Percentiles rank a stretch among this genome's conserved stretches.
Evolutionary conservation across 257 asterid genomes (phyloP).

Genomic region (Capsicum chinense): DNA sequence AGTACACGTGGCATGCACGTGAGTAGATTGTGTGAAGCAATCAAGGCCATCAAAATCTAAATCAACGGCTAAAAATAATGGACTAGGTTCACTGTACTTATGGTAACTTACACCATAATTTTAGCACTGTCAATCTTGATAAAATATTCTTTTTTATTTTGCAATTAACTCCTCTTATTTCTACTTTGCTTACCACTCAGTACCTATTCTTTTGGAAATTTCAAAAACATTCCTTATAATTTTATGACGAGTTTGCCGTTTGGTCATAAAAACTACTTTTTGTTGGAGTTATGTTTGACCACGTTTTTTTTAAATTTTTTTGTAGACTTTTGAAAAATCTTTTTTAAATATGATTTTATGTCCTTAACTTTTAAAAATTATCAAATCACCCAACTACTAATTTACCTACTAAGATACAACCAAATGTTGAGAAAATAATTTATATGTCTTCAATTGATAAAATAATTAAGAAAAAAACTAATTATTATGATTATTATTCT

Average conservation of each 20-base stretch:
- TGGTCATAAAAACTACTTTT: too few relatives aligned
- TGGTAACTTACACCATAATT: constrained; percentile 40
- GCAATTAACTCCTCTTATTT: neutral
- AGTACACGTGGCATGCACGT: constrained; percentile 65
- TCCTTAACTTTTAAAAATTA: too few relatives aligned
- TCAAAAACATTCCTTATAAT: neutral
- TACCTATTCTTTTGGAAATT: neutral
- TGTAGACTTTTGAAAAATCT: too few relatives aligned
- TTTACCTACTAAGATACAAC: too few relatives aligned
- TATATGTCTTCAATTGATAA: too few relatives aligned
- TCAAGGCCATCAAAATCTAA: constrained; percentile 30
- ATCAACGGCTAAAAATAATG: constrained; percentile 37
- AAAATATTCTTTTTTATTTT: neutral
- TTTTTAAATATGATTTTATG: too few relatives aligned
- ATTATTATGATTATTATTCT: too few relatives aligned
- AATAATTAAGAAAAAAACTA: too few relatives aligned
- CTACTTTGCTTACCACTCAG: neutral
- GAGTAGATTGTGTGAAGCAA: constrained; percentile 37
- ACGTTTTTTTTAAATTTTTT: too few relatives aligned
- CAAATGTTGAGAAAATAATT: too few relatives aligned
- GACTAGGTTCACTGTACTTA: constrained; percentile 51
- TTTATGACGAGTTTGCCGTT: neutral
- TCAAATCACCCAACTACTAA: too few relatives aligned
- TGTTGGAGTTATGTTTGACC: too few relatives aligned
- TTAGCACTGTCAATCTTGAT: constrained; percentile 23